Conservation (phyloP, 305 asterid species). For the Solanum hybrid region DNA sequence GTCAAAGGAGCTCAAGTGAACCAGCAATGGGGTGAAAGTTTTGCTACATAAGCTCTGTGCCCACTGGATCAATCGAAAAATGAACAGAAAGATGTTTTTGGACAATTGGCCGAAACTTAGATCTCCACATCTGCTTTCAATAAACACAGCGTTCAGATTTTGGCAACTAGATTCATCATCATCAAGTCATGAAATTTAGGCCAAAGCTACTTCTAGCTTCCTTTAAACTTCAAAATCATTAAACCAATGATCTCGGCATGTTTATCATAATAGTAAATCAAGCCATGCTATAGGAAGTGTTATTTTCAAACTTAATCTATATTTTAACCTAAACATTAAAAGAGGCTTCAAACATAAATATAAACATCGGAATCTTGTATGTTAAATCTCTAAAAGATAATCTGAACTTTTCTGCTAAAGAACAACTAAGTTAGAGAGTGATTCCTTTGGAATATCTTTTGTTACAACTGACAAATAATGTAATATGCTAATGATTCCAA, state of each 20-base stretch:
- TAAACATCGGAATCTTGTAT: neutral
- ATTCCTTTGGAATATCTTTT: neutral
- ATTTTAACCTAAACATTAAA: neutral
- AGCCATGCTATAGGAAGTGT: neutral
- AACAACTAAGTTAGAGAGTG: neutral
- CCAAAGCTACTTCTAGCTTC: neutral
- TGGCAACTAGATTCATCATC: neutral
- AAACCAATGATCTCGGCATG: neutral
- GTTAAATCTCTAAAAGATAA: neutral
- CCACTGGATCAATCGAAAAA: slow-evolving; percentile 66
- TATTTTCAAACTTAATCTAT: neutral
- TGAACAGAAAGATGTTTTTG: slow-evolving; percentile 35
- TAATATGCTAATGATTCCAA: neutral
- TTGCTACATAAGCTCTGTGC: slow-evolving; percentile 63
- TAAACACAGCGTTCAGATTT: neutral
- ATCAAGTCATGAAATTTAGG: neutral
- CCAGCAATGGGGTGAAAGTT: slow-evolving; percentile 13
- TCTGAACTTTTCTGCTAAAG: neutral
- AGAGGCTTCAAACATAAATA: neutral
- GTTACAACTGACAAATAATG: neutral
- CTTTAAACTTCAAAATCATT: neutral
- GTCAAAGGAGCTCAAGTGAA: neutral
- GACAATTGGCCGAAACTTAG: slow-evolving; percentile 44
- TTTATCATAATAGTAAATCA: neutral
- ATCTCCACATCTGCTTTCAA: slow-evolving; percentile 52